Base-by-base conservation (phyloP, 257 asterid species). In the Fraxinus pennsylvanica region DNA sequence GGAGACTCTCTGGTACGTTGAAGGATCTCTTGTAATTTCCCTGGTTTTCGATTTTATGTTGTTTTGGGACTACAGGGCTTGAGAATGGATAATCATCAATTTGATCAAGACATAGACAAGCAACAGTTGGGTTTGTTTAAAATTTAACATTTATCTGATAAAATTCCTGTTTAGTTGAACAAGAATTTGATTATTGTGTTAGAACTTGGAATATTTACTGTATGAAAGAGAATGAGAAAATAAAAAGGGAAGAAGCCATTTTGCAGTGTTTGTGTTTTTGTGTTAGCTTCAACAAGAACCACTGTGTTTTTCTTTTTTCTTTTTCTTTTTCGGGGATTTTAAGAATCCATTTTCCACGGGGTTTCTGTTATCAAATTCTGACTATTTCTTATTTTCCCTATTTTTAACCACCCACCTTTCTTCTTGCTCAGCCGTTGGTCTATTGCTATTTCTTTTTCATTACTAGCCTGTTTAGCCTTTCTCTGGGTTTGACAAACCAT, bases 321-420 rank as follows among this genome's bases (percentile, higher is more conserved):
- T 43, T 14, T 14, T 43, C 4, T 10, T 10, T 78, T 72, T 74
- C 77, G 57, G 74, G 81, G 84, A 81, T 81, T 80, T 82, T 76
- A 78, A 78, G 81, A 25, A 81, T 73, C 84, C 84, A 71, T 82
- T 87, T 78, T 77, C 59, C 90, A 89, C 92, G 88, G 89, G 87
- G 39, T 80, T 75, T 82, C 86, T 67, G 85, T 84, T 80, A 30
- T 80, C 75, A 76, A 77, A 71, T 73, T 61, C 82, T 85, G 89
- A 83, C 88, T 70, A 9, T 50, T 85, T 86, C 86, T 29, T 36
- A 38, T 22, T 39, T 71, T 21, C 66, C 66, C 78, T 72, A 36
- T 72, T 79, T 79, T 84, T 80, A 73, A 78, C 78, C 69, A 63
- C 73, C 65, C 66, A 25, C 84, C 88, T 75, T 14, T 66, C 30